Conservation (phyloP, 169 alveolate species). For the Plasmodium falciparum region DNA sequence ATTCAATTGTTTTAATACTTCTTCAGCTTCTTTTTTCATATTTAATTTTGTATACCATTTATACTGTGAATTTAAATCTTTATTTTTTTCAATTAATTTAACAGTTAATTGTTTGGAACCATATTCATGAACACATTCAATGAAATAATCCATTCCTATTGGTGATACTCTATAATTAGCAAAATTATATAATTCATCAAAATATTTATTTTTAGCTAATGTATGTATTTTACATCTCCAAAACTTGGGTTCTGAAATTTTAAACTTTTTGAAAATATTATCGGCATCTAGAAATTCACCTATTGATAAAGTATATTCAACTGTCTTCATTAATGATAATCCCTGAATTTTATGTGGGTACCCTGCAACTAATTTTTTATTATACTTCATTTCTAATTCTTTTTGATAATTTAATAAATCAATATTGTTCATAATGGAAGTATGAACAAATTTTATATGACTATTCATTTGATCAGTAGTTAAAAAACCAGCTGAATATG, state of each 20-base stretch:
- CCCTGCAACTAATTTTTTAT: constrained; percentile 68
- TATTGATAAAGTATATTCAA: constrained; percentile 69
- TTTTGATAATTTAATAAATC: constrained; percentile 61
- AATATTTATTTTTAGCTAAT: constrained; percentile 74
- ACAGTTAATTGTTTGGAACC: constrained; percentile 47
- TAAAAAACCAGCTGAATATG: constrained; percentile 61
- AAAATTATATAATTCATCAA: constrained; percentile 79
- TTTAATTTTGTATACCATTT: constrained; percentile 54
- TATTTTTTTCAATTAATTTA: constrained; percentile 67
- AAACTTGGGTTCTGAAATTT: constrained; percentile 78
- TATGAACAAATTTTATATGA: constrained; percentile 55
- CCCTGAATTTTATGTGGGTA: constrained; percentile 79
- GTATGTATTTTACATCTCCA: constrained; percentile 81
- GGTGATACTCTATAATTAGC: constrained; percentile 80
- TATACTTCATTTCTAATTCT: constrained; percentile 78
- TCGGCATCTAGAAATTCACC: constrained; percentile 79
- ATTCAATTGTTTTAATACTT: constrained; percentile 58
- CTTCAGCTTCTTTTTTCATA: constrained; percentile 53
- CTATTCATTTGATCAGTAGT: constrained; percentile 66
- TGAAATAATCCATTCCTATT: constrained; percentile 80
- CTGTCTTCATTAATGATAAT: constrained; percentile 76
- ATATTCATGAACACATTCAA: constrained; percentile 54
- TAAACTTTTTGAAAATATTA: constrained; percentile 70
- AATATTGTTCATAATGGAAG: constrained; percentile 47
- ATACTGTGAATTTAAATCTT: constrained; percentile 47